Conservation (phyloP, 2,329 filamentous ascomycete genomes). For the Aspergillus vadensis region DNA sequence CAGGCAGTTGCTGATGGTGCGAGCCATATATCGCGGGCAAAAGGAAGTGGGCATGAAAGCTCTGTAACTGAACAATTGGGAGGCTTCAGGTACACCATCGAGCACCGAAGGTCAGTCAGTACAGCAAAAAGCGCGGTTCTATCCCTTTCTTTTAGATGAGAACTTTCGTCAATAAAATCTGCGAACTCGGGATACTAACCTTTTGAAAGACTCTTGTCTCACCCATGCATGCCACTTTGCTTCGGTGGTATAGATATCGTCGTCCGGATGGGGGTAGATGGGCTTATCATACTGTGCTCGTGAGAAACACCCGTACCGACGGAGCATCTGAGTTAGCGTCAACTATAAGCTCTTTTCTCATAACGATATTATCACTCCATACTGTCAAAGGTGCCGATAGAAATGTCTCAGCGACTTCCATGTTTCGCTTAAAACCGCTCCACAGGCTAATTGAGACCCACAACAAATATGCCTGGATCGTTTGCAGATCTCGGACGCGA, state of each 20-base stretch:
- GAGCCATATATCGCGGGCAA: conserved; percentile 2
- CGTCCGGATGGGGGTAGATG: neutral
- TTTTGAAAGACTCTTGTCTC: conserved; percentile 1
- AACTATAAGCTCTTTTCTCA: neutral
- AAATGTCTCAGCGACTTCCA: conserved; percentile 4
- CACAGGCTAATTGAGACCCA: conserved; percentile 4
- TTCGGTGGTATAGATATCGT: neutral
- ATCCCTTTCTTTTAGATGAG: neutral
- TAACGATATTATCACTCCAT: neutral
- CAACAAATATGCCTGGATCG: neutral
- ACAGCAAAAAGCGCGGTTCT: neutral
- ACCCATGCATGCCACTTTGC: neutral
- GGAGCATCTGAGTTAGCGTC: neutral
- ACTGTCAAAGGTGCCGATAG: neutral
- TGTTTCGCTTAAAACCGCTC: conserved; percentile 5
- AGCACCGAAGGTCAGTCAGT: conserved; percentile 4
- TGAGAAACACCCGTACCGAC: neutral
- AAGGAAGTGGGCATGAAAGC: conserved; percentile 2
- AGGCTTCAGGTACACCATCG: conserved; percentile 3
- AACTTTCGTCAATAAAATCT: neutral
- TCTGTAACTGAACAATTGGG: conserved; percentile 3
- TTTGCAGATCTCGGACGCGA: conserved; percentile 2
- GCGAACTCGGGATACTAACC: neutral
- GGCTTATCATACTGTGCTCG: neutral
- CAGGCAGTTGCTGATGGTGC: neutral